phyloP scores from a whole-genome alignment of 2,329 filamentous ascomycete species.

The Arthrobotrys entomopaga region DNA sequence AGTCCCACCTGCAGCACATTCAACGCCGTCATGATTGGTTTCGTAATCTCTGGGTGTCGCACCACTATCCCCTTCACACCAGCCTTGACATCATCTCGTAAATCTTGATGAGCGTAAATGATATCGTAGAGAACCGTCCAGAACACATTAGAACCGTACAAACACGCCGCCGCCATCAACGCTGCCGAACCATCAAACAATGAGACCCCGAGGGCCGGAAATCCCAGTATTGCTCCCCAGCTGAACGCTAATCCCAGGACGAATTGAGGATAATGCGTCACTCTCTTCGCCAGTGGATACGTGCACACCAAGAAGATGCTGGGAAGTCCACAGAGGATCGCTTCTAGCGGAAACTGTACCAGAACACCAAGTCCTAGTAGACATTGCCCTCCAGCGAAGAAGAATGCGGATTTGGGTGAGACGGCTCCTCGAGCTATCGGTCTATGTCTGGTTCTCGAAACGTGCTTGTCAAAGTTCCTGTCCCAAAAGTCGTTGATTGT shows the following conservation, averaged over 20 bases:
- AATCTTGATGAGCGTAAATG: slow-evolving; percentile 93
- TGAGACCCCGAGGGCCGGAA: slow-evolving; percentile 82
- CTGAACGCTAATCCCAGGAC: slow-evolving; percentile 86
- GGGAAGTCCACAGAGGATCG: slow-evolving; percentile 80
- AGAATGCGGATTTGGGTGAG: slow-evolving; percentile 74
- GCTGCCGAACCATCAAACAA: slow-evolving; percentile 72
- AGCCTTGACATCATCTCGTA: slow-evolving; percentile 83
- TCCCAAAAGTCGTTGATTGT: slow-evolving; percentile 93
- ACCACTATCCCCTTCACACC: slow-evolving; percentile 90
- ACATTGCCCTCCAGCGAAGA: slow-evolving; percentile 79
- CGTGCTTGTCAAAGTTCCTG: slow-evolving; percentile 83
- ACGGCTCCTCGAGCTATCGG: slow-evolving; percentile 84
- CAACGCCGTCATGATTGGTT: slow-evolving; percentile 76
- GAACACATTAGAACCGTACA: slow-evolving; percentile 81
- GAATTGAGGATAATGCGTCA: slow-evolving; percentile 87
- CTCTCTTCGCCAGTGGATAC: slow-evolving; percentile 85
- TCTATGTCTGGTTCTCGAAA: slow-evolving; percentile 77
- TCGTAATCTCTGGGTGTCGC: slow-evolving; percentile 80
- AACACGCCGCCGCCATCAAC: slow-evolving; percentile 72
- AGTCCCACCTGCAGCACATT: slow-evolving; percentile 76
- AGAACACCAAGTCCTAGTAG: slow-evolving; percentile 77
- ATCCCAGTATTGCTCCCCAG: slow-evolving; percentile 89
- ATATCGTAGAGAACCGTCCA: slow-evolving; percentile 93
- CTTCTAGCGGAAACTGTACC: slow-evolving; percentile 77
- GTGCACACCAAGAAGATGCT: slow-evolving; percentile 76